Conservation (phyloP, 2,329 filamentous ascomycete species). For the Pseudogymnoascus sp. region DNA sequence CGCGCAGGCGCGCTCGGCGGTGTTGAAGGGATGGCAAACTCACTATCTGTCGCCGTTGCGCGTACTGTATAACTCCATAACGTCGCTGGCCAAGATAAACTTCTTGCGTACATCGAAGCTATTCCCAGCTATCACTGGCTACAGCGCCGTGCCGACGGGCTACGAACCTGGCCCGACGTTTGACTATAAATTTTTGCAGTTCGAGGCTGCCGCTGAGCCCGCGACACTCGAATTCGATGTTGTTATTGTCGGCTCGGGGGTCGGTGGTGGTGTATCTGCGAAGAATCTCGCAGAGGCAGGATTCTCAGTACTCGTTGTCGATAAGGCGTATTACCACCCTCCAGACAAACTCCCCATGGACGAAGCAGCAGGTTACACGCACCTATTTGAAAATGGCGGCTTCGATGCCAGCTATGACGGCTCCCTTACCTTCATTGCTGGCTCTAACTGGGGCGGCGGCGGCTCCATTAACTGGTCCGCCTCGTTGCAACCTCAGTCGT, state of each 20-base stretch:
- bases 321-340: constrained; percentile 73
- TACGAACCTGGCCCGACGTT: constrained; percentile 30
- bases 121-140: constrained; percentile 52
- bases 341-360: constrained; percentile 68
- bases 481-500: constrained; percentile 59
- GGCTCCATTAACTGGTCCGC: constrained; percentile 83
- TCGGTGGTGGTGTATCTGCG: constrained; percentile 73
- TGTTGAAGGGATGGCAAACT: constrained; percentile 54
- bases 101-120: constrained; percentile 45
- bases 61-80: constrained; percentile 48
- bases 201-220: constrained; percentile 28
- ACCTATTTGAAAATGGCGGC: constrained; percentile 65
- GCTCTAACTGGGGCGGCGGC: constrained; percentile 74
- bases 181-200: constrained; percentile 27
- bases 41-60: constrained; percentile 51
- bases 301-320: constrained; percentile 68
- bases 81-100: constrained; percentile 42
- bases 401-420: constrained; percentile 48
- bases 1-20: constrained; percentile 49
- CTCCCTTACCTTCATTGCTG: constrained; percentile 56
- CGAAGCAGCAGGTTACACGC: constrained; percentile 49
- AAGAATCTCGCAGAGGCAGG: constrained; percentile 74
- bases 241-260: constrained; percentile 79
- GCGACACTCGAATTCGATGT: constrained; percentile 70
- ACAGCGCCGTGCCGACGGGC: constrained; percentile 45